phyloP scores from a whole-genome alignment of 2,329 filamentous ascomycete species.

The Penicillium polonicum region DNA sequence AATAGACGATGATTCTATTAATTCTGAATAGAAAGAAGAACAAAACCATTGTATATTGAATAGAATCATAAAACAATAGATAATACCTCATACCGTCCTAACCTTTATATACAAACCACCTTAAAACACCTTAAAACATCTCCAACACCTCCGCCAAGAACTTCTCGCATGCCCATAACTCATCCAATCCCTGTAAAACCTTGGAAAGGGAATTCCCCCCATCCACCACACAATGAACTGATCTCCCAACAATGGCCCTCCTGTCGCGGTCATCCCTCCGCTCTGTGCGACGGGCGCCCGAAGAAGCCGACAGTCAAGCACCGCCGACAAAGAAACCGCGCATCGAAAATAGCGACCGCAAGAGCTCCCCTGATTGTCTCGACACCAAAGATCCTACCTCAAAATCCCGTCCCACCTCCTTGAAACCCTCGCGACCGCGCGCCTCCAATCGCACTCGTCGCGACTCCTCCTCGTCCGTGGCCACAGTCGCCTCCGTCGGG shows the following conservation, averaged over 20 bases:
- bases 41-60: neutral
- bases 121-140: neutral
- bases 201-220: neutral
- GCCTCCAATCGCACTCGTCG: conserved; percentile 15
- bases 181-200: conserved; percentile 1
- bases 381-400: conserved; percentile 23
- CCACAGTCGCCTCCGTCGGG: conserved; percentile 10
- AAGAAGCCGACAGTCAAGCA: conserved; percentile 18
- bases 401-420: conserved; percentile 9
- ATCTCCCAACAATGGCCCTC: conserved; percentile 31
- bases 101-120: neutral
- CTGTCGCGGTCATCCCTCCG: conserved; percentile 36
- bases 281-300: conserved; percentile 33
- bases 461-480: conserved; percentile 17
- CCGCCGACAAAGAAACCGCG: conserved; percentile 31
- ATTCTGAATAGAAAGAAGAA: neutral
- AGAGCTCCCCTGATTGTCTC: conserved; percentile 36
- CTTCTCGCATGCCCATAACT: conserved; percentile 8
- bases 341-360: conserved; percentile 24
- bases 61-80: neutral
- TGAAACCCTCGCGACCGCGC: conserved; percentile 20
- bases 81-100: neutral
- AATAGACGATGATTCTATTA: neutral
- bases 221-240: conserved; percentile 23
- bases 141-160: conserved; percentile 12